A percentile compares a stretch with the other conserved stretches of the same genome.
These are phyloP conservation scores for Dictyophora rubrovolvata DNA, from an alignment of 768 basidiomycete genomes.

Conservation along the genomic window DNA sequence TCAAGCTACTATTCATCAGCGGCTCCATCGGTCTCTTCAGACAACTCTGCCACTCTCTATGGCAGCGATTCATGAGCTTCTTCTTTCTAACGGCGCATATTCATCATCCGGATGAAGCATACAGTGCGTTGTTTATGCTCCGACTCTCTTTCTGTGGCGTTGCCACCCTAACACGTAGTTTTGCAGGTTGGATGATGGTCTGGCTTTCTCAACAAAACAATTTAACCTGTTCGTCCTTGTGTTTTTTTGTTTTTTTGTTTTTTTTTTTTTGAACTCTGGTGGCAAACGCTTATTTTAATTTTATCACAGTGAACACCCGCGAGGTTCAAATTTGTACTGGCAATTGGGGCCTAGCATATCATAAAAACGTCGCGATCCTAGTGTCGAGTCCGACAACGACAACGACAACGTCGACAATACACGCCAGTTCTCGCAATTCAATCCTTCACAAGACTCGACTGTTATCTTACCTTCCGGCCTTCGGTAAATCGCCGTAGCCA, in stretches of 20 bases:
- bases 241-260: background rate
- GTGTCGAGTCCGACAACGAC: too few species aligned
- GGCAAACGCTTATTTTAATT: too few species aligned
- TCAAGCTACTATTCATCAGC: constrained; percentile 53
- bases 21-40: constrained; percentile 50
- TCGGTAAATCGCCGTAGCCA: background rate
- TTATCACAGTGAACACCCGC: background rate
- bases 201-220: constrained; percentile 5
- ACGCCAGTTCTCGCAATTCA: background rate
- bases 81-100: constrained; percentile 44
- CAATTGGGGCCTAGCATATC: background rate
- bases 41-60: constrained; percentile 33
- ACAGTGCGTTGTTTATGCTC: constrained; percentile 30
- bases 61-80: constrained; percentile 37
- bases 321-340: background rate
- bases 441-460: background rate
- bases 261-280: background rate
- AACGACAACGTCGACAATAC: background rate
- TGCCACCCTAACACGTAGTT: background rate
- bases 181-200: constrained; percentile 8
- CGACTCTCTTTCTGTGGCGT: background rate
- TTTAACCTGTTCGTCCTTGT: background rate
- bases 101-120: constrained; percentile 47
- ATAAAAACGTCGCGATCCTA: too few species aligned
- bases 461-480: constrained; percentile 1